Evolutionary conservation across 805 yeast species (phyloP), one percentile per base, ranked within the genome.

Genomic region (Monosporozyma siamensis): DNA sequence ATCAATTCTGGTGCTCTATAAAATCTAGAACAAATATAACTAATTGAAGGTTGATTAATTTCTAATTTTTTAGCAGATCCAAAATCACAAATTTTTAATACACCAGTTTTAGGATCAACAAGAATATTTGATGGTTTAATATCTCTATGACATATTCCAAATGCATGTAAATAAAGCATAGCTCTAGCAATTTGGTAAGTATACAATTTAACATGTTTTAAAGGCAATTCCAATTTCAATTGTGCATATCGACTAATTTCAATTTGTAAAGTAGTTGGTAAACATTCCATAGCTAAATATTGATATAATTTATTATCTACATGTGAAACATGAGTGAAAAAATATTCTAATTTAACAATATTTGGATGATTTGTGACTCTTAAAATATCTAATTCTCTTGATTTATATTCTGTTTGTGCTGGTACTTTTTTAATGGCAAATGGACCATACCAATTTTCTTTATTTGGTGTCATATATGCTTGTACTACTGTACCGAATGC

Each of bases 1-100:
- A 92, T 84, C 46, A 92, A 73, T 63, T 92, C 99, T 0, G 99
- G 99, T 1, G 97, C 95, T 50, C 61, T 57, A 38, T 52, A 52
- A 63, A 88, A 92, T 55, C 98, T 78, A 20, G 96, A 87, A 64
- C 97, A 95, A 45, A 92, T 92, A 60, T 92, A 92, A 40, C 95
- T 82, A 48, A 89, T 95, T 1, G 94, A 81, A n/a, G 92, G 85
- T 59, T 83, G 89, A 48, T 77, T 75, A 40, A 76, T 76, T 58
- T 82, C 90, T 49, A 84, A 69, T 59, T 78, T 78, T 61, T 84
- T 84, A 5, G 95, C 94, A 34, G 85, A 77, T 18, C 95, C 95
- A 63, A 84, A 84, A 64, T 84, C 95, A 63, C 94, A 84, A 40
- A 84, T 80, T 59, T 84, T 84, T 47, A 84, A 68, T 5, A 72